These are phyloP conservation scores for Rugonectria rugulosa DNA, from an alignment of 2,329 filamentous ascomycete species.

Conservation along the genomic window DNA sequence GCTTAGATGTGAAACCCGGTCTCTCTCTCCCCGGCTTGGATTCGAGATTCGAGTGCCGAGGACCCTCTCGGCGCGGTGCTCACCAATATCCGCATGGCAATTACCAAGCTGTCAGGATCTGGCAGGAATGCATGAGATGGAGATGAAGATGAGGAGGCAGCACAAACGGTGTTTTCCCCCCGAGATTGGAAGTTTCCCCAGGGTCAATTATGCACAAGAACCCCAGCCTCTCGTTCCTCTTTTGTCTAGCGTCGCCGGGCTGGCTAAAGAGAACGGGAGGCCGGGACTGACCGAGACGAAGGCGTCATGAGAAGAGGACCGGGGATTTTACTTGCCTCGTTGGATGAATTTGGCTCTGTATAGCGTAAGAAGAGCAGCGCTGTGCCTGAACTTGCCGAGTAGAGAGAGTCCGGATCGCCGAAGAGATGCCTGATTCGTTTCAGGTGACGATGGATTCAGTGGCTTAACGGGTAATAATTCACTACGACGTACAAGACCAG, in stretches of 20 bases:
- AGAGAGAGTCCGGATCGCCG: constrained; percentile 21
- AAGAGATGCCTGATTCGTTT: background rate
- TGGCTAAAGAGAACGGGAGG: background rate
- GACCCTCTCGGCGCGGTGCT: constrained; percentile 3
- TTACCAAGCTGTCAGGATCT: constrained; percentile 19
- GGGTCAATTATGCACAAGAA: background rate
- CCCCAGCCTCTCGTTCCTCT: constrained; percentile 3
- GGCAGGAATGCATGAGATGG: background rate
- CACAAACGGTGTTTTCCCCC: background rate
- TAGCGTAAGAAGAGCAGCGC: constrained; percentile 7
- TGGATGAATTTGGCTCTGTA: no score
- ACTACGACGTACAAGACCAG: no score
- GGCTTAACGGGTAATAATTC: background rate
- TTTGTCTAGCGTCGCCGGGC: constrained; percentile 12
- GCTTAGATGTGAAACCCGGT: background rate
- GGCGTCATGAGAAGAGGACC: background rate
- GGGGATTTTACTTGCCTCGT: no score
- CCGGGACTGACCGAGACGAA: constrained; percentile 13
- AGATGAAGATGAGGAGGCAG: background rate
- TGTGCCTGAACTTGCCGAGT: constrained; percentile 20
- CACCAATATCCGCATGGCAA: constrained; percentile 13
- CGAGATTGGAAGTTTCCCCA: background rate
- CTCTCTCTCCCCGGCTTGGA: background rate
- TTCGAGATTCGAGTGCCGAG: background rate
- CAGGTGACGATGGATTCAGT: background rate